Evolutionary conservation across 1,284 basidiomycete species (phyloP), one percentile per base, ranked within the genome.

Genomic region (Ganoderma boninense): DNA sequence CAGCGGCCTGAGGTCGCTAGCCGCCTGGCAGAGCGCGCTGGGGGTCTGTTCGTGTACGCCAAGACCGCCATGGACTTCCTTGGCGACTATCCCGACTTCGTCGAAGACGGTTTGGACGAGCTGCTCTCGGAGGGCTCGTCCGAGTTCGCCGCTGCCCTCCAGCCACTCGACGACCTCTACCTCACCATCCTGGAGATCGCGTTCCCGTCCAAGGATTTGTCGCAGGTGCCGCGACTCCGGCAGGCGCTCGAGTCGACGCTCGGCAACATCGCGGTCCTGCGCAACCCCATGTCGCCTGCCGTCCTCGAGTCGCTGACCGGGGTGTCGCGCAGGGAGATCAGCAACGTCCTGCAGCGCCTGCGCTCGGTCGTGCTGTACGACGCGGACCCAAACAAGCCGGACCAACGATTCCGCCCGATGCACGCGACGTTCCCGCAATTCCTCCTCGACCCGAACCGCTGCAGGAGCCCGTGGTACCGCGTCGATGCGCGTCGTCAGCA

Each of bases 361-460:
- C 65, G 67, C n/a, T 65, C 72, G 4, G 68, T 73, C 2, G 29
- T 73, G 32, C 20, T 67, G n/a, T 63, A 43, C 62, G 56, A 68
- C 11, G 23, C 16, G 40, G 60, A 68, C 18, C 18, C 16, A 29
- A 54, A 65, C 18, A 54, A 68, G 32, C 23, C 52, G 23, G 38
- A 67, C 44, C 63, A 46, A 2, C 40, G 18, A 16, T 65, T 73
- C 52, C 66, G 68, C 16, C 49, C 68, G 20, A 54, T 68, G 29
- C 72, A 73, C 43, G 62, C 68, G 29, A 69, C 70, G 35, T 73
- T 73, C 61, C 68, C 66, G 11, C 70, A 73, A 29, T 73, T 71
- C 35, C 64, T 73, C 29, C 32, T 68, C 57, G 64, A 72, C 46
- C 18, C 18, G 23, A n/a, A 29, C 4, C 68, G 66, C 6, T 68